A percentile compares a stretch with the other conserved stretches of the same genome.
Evolutionary conservation across 2,329 filamentous ascomycete genomes (phyloP).

Genomic region (Aureobasidium namibiae): DNA sequence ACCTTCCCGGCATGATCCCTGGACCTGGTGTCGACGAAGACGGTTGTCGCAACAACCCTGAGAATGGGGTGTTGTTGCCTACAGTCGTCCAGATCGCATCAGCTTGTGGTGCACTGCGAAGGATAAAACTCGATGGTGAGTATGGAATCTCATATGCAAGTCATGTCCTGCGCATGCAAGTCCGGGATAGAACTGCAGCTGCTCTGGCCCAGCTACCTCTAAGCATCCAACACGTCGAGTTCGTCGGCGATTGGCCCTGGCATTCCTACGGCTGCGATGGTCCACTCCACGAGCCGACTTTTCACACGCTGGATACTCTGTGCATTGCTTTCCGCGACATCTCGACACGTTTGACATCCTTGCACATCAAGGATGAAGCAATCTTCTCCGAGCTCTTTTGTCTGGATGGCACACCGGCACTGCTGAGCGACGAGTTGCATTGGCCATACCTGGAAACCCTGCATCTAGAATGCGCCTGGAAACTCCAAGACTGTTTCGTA

Average conservation of each 20-base stretch:
- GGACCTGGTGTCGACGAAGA: too few relatives aligned
- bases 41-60: too few relatives aligned
- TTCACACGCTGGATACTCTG: neutral
- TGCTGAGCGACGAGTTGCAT: too few relatives aligned
- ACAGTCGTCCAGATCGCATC: neutral
- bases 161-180: too few relatives aligned
- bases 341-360: neutral
- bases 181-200: neutral
- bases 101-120: neutral
- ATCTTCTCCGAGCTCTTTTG: neutral
- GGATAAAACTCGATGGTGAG: neutral
- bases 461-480: neutral
- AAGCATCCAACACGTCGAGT: neutral
- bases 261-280: neutral
- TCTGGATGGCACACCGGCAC: neutral
- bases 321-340: neutral
- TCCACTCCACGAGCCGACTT: too few relatives aligned
- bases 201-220: neutral
- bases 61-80: neutral
- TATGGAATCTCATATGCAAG: neutral
- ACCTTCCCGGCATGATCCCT: neutral
- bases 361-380: neutral
- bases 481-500: too few relatives aligned
- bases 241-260: neutral
- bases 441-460: neutral